A percentile compares a stretch with the other conserved stretches of the same genome.
phyloP scores from a whole-genome alignment of 1,139 yeast genomes.

The Yamadazyma atmosphaerica region DNA sequence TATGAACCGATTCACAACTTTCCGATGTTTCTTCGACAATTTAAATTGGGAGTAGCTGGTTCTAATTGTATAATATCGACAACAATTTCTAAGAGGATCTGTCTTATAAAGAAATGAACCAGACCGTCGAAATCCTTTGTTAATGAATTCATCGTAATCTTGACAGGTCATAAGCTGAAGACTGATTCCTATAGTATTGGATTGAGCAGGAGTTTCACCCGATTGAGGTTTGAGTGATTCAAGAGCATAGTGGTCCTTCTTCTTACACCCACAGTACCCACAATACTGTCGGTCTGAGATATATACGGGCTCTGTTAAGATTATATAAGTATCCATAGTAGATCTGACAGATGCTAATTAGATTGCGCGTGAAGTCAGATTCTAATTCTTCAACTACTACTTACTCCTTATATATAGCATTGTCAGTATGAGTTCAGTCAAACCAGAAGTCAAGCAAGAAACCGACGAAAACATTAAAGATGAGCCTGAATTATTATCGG shows the following conservation, averaged over 20 bases:
- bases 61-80: constrained; percentile 80
- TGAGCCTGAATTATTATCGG: constrained; percentile 39
- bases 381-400: not conserved
- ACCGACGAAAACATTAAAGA: constrained; percentile 16
- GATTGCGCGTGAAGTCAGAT: no score
- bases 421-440: constrained; percentile 12
- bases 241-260: constrained; percentile 40
- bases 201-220: constrained; percentile 17
- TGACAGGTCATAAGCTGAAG: constrained; percentile 47
- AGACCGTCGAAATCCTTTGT: constrained; percentile 77
- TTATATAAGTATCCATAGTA: constrained; percentile 1
- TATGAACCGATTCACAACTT: constrained; percentile 62
- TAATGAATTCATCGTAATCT: constrained; percentile 64
- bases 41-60: constrained; percentile 49
- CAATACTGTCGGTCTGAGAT: constrained; percentile 36
- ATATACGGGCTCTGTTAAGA: constrained; percentile 22
- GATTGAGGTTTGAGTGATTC: constrained; percentile 20
- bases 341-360: not conserved
- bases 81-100: constrained; percentile 72
- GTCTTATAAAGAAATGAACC: constrained; percentile 75
- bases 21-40: constrained; percentile 66
- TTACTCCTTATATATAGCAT: not conserved
- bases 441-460: constrained; percentile 15
- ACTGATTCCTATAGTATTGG: constrained; percentile 51
- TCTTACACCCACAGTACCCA: constrained; percentile 64